A percentile compares a stretch with the other conserved stretches of the same genome.
Evolutionary conservation across 2,329 filamentous ascomycete genomes (phyloP).

Genomic region (Sclerotinia borealis): DNA sequence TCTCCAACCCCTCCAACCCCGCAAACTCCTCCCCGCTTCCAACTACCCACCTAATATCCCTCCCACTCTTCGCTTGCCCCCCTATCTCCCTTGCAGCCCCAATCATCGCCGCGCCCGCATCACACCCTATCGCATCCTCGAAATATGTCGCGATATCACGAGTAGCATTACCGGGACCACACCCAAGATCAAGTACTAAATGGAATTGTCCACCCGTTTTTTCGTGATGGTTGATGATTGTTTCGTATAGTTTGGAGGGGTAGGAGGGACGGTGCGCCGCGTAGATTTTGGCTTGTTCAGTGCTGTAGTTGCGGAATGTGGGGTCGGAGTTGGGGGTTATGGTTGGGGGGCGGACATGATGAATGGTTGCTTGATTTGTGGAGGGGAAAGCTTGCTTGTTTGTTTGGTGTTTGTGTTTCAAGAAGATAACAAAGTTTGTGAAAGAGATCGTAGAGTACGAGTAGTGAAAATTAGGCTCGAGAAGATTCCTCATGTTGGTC

Average conservation of each 20-base stretch:
- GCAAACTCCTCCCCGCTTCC: constrained; percentile 26
- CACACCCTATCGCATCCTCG: constrained; percentile 25
- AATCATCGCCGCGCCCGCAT: constrained; percentile 31
- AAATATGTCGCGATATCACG: constrained; percentile 27
- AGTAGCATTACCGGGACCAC: constrained; percentile 31
- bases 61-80: constrained; percentile 20
- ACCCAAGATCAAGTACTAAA: constrained; percentile 30
- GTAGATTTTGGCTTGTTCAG: constrained; percentile 26
- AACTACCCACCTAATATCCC: constrained; percentile 23
- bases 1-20: constrained; percentile 14
- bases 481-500: not conserved
- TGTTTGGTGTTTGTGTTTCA: not conserved
- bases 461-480: not conserved
- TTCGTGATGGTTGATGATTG: constrained; percentile 24
- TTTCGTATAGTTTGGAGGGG: constrained; percentile 19
- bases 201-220: constrained; percentile 21
- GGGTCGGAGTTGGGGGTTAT: constrained; percentile 17
- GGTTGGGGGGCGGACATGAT: not conserved
- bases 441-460: too few species aligned
- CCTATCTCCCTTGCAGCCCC: constrained; percentile 21
- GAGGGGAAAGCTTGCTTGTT: not conserved
- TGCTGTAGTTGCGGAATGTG: constrained; percentile 28
- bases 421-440: not conserved
- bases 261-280: constrained; percentile 23
- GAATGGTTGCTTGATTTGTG: not conserved